phyloP scores from a whole-genome alignment of 2,329 filamentous ascomycete genomes.

The Aspergillus fructus region DNA sequence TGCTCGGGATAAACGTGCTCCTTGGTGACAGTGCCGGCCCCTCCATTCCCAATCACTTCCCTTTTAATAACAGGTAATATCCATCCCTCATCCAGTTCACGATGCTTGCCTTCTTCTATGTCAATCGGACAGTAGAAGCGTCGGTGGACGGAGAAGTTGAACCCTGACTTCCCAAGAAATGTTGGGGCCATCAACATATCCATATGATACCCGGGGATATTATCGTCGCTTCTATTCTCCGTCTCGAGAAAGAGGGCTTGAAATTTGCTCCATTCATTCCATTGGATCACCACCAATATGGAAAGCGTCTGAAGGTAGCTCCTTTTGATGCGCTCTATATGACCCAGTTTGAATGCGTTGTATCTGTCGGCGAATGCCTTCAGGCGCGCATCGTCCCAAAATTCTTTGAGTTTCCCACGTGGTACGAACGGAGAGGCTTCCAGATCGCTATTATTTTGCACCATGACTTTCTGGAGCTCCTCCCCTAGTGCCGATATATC shows the following conservation, averaged over 20 bases:
- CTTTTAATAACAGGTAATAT: conserved; percentile 2
- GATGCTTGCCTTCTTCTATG: background rate
- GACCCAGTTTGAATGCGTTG: no score
- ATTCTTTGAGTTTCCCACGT: background rate
- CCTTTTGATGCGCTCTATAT: background rate
- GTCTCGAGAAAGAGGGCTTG: background rate
- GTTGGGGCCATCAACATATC: background rate
- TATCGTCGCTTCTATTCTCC: background rate
- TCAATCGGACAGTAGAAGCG: background rate
- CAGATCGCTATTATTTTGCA: no score
- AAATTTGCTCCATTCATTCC: background rate
- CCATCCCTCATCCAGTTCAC: background rate
- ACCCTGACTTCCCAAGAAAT: background rate
- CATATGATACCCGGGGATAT: background rate
- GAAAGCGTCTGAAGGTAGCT: background rate
- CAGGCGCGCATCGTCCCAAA: background rate
- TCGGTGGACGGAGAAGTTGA: background rate
- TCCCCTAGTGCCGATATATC: no score
- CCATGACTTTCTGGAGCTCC: no score
- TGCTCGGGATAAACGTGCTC: background rate
- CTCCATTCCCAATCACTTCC: background rate
- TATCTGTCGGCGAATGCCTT: background rate
- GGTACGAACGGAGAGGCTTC: background rate
- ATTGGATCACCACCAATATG: background rate
- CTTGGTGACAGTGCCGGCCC: background rate